A percentile compares a stretch with the other conserved stretches of the same genome.
Evolutionary conservation across 345 rosid species (phyloP).

Genomic region (Pelargonium nanum): DNA sequence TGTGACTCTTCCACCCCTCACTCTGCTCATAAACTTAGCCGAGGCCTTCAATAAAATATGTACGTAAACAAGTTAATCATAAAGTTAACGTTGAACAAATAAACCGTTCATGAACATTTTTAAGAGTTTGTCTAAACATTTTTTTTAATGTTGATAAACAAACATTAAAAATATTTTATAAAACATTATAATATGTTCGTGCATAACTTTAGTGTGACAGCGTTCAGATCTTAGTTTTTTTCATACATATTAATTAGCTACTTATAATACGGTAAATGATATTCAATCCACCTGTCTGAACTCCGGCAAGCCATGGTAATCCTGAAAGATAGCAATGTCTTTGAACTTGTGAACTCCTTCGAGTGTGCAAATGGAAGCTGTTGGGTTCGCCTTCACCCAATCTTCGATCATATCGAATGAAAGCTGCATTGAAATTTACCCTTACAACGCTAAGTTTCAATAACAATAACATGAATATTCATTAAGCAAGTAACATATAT

Average conservation of each 20-base stretch:
- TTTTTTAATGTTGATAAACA: too few species aligned
- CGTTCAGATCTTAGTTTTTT: too few species aligned
- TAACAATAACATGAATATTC: background rate
- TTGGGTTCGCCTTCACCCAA: constrained; percentile 58
- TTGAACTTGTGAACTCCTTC: constrained; percentile 50
- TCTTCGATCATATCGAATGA: constrained; percentile 23
- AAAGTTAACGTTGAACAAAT: too few species aligned
- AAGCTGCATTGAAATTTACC: background rate
- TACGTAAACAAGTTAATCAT: too few species aligned
- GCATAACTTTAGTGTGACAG: too few species aligned
- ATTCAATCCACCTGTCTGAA: constrained; percentile 61
- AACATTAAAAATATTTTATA: too few species aligned
- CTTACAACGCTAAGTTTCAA: background rate
- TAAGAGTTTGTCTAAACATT: too few species aligned
- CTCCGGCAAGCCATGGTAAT: constrained; percentile 64
- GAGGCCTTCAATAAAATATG: too few species aligned
- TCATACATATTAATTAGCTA: too few species aligned
- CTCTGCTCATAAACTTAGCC: constrained; percentile 13
- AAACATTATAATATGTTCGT: too few species aligned
- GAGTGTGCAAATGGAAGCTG: constrained; percentile 62
- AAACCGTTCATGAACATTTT: too few species aligned
- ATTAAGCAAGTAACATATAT: too few species aligned
- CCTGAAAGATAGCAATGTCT: constrained; percentile 69
- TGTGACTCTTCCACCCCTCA: constrained; percentile 12
- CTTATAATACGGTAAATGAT: background rate